A percentile compares a stretch with the other conserved stretches of the same genome.
phyloP scores from a whole-genome alignment of 202 grass and related monocot species.

The Eragrostis tef region DNA sequence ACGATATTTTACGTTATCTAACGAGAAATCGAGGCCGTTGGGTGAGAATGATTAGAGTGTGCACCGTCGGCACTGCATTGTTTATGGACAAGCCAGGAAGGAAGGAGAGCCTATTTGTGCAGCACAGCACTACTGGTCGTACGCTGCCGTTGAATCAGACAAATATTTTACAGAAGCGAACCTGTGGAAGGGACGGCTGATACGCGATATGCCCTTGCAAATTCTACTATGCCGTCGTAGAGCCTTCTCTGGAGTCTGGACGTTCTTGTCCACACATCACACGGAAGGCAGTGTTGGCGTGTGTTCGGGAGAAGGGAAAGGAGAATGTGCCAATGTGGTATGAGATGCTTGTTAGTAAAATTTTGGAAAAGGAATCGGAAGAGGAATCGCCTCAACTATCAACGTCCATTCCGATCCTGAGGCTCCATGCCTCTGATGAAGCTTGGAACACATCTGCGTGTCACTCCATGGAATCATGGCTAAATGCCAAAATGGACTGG shows the following conservation, averaged over 20 bases:
- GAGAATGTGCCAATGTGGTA: not conserved
- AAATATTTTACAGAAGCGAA: constrained; percentile 13
- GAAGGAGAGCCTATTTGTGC: not conserved
- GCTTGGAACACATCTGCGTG: no score
- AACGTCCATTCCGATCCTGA: no score
- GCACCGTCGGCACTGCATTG: not conserved
- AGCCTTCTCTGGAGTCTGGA: no score
- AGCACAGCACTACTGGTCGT: not conserved
- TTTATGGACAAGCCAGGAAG: not conserved
- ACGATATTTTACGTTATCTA: constrained; percentile 12
- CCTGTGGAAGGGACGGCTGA: constrained; percentile 15
- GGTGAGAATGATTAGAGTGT: not conserved
- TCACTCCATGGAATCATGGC: no score
- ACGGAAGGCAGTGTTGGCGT: not conserved
- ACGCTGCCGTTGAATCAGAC: not conserved
- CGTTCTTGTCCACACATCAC: not conserved
- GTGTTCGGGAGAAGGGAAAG: not conserved
- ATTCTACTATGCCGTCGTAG: no score
- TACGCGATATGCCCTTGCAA: not conserved
- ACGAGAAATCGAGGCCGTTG: not conserved
- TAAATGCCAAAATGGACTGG: no score
- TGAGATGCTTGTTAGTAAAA: not conserved
- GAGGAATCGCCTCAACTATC: not conserved
- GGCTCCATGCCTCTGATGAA: no score
- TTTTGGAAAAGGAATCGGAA: not conserved